Percentiles rank a stretch among this genome's conserved stretches.
Evolutionary conservation across 257 asterid genomes (phyloP).

Genomic region (Solanum chiquidenum): DNA sequence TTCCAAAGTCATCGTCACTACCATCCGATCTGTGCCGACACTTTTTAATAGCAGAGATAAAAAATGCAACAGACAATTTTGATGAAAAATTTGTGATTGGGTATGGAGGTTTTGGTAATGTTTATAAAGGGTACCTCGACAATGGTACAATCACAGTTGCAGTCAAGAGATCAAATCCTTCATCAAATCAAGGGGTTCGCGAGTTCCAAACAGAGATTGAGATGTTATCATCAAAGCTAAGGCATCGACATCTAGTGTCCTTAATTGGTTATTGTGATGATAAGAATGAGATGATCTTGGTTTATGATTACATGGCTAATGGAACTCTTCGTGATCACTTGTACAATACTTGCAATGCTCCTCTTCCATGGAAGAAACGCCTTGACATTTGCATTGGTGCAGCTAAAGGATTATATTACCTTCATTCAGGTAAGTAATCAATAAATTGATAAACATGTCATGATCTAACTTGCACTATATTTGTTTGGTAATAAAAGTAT

Average conservation of each 20-base stretch:
- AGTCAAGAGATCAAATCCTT: conserved; percentile 29
- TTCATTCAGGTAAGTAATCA: conserved; percentile 25
- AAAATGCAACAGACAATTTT: conserved; percentile 30
- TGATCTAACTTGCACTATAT: background rate
- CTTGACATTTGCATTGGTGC: conserved; percentile 55
- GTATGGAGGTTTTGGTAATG: conserved; percentile 55
- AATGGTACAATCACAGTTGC: conserved; percentile 25
- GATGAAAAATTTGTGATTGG: conserved; percentile 29
- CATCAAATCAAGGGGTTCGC: conserved; percentile 38
- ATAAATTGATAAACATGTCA: background rate
- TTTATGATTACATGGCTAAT: conserved; percentile 54
- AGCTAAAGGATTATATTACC: conserved; percentile 54
- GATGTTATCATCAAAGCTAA: conserved; percentile 36
- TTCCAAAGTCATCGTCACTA: conserved; percentile 13
- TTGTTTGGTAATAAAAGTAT: background rate
- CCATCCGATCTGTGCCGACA: conserved; percentile 18
- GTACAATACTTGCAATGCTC: conserved; percentile 22
- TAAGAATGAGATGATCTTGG: conserved; percentile 48
- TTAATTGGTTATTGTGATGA: conserved; percentile 57
- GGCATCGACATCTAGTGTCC: conserved; percentile 54
- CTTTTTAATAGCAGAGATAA: conserved; percentile 36
- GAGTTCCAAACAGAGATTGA: conserved; percentile 61
- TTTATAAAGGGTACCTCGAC: conserved; percentile 36
- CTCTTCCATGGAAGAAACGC: conserved; percentile 41
- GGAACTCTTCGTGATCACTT: conserved; percentile 47